These are phyloP conservation scores for Eucalyptus tenuipes DNA, from an alignment of 345 rosid genomes.

Conservation along the genomic window DNA sequence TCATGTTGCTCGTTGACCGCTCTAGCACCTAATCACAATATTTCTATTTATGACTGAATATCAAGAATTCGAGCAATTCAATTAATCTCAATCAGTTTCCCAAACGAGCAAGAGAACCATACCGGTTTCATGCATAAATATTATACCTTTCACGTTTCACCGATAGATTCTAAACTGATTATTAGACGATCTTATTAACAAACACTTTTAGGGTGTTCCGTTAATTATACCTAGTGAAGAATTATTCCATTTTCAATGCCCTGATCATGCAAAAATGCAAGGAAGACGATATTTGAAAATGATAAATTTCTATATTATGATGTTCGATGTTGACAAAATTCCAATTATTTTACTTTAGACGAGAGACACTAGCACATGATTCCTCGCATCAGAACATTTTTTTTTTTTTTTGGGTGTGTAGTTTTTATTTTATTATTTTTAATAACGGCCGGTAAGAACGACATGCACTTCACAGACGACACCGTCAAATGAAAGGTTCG, in stretches of 20 bases:
- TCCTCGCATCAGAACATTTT: neutral
- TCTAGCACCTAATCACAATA: neutral
- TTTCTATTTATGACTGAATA: neutral
- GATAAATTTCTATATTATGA: neutral
- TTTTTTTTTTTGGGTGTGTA: neutral
- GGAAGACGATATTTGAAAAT: neutral
- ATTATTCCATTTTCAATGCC: neutral
- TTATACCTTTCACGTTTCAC: neutral
- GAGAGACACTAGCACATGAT: neutral
- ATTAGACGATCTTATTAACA: neutral
- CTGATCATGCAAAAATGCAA: neutral
- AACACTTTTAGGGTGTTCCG: neutral
- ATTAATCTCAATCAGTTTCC: neutral
- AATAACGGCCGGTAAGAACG: neutral
- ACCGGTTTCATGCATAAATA: neutral
- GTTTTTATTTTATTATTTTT: neutral
- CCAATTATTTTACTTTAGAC: neutral
- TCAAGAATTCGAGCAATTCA: fast-evolving
- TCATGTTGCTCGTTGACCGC: neutral
- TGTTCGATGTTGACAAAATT: neutral
- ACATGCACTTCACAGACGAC: neutral
- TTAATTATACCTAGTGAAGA: neutral
- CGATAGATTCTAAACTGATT: neutral
- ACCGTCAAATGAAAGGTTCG: neutral
- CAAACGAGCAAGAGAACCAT: neutral